phyloP scores from a whole-genome alignment of 352 stramenopile genomes.

The Globisporangium cylindrosporum region DNA sequence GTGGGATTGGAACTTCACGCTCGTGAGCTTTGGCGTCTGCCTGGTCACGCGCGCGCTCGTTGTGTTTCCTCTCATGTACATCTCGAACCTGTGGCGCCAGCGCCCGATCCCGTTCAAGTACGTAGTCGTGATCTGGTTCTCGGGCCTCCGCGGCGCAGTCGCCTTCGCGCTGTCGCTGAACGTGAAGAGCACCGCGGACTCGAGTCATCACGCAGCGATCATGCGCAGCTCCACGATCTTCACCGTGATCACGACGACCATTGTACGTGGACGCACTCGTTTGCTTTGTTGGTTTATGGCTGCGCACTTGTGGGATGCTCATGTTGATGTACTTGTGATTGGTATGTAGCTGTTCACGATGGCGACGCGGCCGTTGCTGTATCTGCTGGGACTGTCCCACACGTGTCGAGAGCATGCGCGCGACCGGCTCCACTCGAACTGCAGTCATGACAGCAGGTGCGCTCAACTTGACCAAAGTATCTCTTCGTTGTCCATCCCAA shows the following conservation, averaged over 20 bases:
- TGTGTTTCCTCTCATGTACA: conserved; percentile 31
- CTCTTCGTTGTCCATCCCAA: background rate
- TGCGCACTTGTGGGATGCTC: background rate
- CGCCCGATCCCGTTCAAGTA: conserved; percentile 31
- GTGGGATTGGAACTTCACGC: conserved; percentile 43
- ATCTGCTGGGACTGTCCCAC: conserved; percentile 24
- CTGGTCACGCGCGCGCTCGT: conserved; percentile 29
- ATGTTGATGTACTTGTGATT: background rate
- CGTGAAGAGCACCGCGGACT: conserved; percentile 37
- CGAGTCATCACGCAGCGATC: conserved; percentile 43
- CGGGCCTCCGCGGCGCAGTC: conserved; percentile 76
- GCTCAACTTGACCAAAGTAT: background rate
- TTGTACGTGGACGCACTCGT: conserved; percentile 18
- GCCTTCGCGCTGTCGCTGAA: conserved; percentile 88
- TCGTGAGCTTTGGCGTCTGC: conserved; percentile 26
- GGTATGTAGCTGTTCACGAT: conserved; percentile 28
- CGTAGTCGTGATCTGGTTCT: conserved; percentile 74
- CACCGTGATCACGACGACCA: conserved; percentile 62
- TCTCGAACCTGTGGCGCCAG: conserved; percentile 27
- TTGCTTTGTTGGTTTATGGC: background rate
- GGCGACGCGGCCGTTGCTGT: conserved; percentile 24
- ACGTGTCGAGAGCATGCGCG: conserved; percentile 25
- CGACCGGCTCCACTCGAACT: conserved; percentile 9
- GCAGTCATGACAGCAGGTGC: background rate
- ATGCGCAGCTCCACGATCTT: conserved; percentile 69